These are phyloP conservation scores for Pseudocercospora vitis DNA, from an alignment of 2,329 filamentous ascomycete genomes.

Conservation along the genomic window DNA sequence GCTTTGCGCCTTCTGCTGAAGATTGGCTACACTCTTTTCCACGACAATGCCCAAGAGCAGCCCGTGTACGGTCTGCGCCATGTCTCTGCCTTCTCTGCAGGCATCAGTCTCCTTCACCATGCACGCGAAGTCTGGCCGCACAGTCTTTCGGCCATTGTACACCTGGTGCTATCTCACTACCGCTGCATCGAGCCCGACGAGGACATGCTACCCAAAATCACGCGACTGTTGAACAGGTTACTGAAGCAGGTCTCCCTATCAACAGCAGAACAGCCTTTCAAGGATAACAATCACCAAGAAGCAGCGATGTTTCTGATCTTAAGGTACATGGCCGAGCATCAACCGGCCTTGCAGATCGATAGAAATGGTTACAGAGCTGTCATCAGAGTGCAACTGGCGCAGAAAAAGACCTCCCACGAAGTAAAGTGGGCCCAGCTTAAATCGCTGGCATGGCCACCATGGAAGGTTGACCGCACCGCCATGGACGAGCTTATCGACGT, in stretches of 20 bases:
- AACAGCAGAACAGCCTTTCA: conserved; percentile 50
- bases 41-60: background rate
- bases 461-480: conserved; percentile 62
- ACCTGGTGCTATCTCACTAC: conserved; percentile 24
- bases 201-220: background rate
- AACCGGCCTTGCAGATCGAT: conserved; percentile 57
- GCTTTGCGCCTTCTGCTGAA: conserved; percentile 46
- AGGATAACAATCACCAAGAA: conserved; percentile 52
- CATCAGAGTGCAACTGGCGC: conserved; percentile 57
- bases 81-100: conserved; percentile 40
- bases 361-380: conserved; percentile 59
- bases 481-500: conserved; percentile 60
- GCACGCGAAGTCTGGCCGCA: conserved; percentile 53
- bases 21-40: conserved; percentile 10
- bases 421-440: conserved; percentile 60
- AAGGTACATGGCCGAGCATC: conserved; percentile 55
- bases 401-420: conserved; percentile 57
- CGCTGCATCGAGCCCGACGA: background rate
- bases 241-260: conserved; percentile 39
- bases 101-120: conserved; percentile 52
- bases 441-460: conserved; percentile 63
- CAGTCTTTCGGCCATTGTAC: conserved; percentile 36
- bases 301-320: conserved; percentile 59
- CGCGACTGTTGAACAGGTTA: conserved; percentile 30
- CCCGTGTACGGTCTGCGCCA: conserved; percentile 11